These are phyloP conservation scores for Candida loeiensis DNA, from an alignment of 805 yeast species.

Conservation along the genomic window DNA sequence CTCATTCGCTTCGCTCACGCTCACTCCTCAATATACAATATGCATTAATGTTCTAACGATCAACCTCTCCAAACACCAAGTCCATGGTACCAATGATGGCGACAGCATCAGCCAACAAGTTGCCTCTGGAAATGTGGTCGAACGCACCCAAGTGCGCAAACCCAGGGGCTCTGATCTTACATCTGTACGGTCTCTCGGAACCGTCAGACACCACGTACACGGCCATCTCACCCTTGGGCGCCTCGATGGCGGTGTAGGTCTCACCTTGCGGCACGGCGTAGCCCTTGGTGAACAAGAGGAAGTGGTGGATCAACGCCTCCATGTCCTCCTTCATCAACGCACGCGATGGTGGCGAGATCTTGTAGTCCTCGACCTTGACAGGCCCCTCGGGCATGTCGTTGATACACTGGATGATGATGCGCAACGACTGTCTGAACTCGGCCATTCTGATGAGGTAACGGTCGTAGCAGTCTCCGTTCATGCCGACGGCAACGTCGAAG, in stretches of 20 bases:
- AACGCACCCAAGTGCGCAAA: slow-evolving; percentile 87
- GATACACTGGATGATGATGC: slow-evolving; percentile 86
- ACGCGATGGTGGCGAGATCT: slow-evolving; percentile 80
- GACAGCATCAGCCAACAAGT: slow-evolving; percentile 86
- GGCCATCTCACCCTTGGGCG: slow-evolving; percentile 95
- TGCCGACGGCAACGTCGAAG: slow-evolving; percentile 82
- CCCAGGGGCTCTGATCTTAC: slow-evolving; percentile 93
- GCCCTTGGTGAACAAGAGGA: slow-evolving; percentile 83
- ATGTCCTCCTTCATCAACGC: slow-evolving; percentile 82
- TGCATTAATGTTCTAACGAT: slow-evolving; percentile 50
- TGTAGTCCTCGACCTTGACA: slow-evolving; percentile 85
- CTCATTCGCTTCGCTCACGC: too few species aligned
- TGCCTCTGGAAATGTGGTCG: slow-evolving; percentile 82
- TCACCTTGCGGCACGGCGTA: slow-evolving; percentile 87
- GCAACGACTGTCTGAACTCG: slow-evolving; percentile 85
- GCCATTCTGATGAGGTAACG: slow-evolving; percentile 86
- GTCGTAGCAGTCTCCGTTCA: slow-evolving; percentile 88
- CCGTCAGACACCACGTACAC: slow-evolving; percentile 88
- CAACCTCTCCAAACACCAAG: slow-evolving; percentile 91
- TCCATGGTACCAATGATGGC: slow-evolving; percentile 96
- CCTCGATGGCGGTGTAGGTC: slow-evolving; percentile 87
- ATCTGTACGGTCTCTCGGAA: slow-evolving; percentile 83
- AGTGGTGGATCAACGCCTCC: slow-evolving; percentile 90
- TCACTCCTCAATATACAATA: slow-evolving; percentile 1
- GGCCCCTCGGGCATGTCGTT: slow-evolving; percentile 93